Evolutionary conservation across 2,329 filamentous ascomycete species (phyloP).

Genomic region (Cordyceps cateniannulata): DNA sequence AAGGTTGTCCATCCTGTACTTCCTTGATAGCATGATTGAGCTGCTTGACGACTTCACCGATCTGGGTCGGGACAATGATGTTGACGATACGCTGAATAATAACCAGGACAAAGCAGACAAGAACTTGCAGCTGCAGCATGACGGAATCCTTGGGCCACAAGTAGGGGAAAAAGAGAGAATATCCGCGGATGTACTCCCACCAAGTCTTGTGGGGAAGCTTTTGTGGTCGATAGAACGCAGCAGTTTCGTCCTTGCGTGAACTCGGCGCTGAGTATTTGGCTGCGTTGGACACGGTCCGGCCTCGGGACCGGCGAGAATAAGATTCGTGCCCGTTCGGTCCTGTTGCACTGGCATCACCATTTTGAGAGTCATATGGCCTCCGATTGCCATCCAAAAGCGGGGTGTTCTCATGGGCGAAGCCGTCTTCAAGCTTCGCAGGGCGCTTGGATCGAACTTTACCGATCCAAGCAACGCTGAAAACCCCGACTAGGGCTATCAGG

Average conservation of each 20-base stretch:
- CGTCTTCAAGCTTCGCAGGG: conserved; percentile 31
- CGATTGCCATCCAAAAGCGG: conserved; percentile 50
- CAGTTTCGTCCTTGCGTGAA: no score
- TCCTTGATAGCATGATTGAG: conserved; percentile 50
- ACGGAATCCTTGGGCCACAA: no score
- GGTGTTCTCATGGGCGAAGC: conserved; percentile 49
- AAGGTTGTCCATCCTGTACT: conserved; percentile 32
- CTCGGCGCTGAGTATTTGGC: no score
- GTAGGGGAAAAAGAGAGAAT: no score
- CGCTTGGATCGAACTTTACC: conserved; percentile 34
- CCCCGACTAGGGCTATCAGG: conserved; percentile 52
- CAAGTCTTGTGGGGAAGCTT: no score
- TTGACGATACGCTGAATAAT: conserved; percentile 79
- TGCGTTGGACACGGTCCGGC: conserved; percentile 30
- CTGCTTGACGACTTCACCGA: conserved; percentile 71
- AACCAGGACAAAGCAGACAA: conserved; percentile 77
- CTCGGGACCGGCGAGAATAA: conserved; percentile 25
- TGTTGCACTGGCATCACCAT: conserved; percentile 18
- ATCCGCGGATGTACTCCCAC: no score
- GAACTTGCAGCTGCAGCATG: conserved; percentile 68
- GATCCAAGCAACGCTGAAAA: conserved; percentile 36
- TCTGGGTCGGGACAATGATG: conserved; percentile 74
- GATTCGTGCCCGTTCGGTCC: conserved; percentile 11
- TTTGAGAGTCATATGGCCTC: conserved; percentile 30
- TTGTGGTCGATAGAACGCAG: no score